These are phyloP conservation scores for Basipetospora chlamydospora DNA, from an alignment of 2,329 filamentous ascomycete species.

Conservation along the genomic window DNA sequence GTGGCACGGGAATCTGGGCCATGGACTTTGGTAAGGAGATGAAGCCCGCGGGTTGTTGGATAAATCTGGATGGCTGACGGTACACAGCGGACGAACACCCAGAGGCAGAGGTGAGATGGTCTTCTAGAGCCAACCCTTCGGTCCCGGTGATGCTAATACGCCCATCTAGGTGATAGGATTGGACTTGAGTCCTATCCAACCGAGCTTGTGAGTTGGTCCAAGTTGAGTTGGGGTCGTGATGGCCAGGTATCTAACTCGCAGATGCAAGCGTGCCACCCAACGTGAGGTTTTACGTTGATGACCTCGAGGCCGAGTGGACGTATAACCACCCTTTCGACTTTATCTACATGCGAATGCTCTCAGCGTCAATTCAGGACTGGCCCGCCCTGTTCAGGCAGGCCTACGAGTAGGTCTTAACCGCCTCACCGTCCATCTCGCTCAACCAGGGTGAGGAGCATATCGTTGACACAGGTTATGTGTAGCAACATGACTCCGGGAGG, in stretches of 20 bases:
- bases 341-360: constrained; percentile 20
- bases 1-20: constrained; percentile 18
- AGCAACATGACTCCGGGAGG: constrained; percentile 18
- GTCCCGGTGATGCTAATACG: too few relatives aligned
- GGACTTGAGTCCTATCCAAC: constrained; percentile 27
- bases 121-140: too few relatives aligned
- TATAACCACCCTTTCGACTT: constrained; percentile 24
- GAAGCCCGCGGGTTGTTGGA: too few relatives aligned
- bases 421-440: too few relatives aligned
- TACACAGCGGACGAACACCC: constrained; percentile 12
- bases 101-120: constrained; percentile 13
- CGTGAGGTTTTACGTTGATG: constrained; percentile 30
- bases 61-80: too few relatives aligned
- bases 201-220: constrained; percentile 17
- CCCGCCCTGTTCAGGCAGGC: constrained; percentile 21
- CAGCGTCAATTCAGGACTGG: constrained; percentile 15
- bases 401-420: constrained; percentile 18
- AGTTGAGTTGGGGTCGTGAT: too few relatives aligned
- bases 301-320: constrained; percentile 25
- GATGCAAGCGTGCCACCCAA: constrained; percentile 35
- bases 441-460: too few relatives aligned
- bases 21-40: constrained; percentile 15
- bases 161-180: too few relatives aligned
- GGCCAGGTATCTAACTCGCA: too few relatives aligned
- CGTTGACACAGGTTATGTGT: too few relatives aligned